Evolutionary conservation across 352 stramenopile genomes (phyloP).

Genomic region (Aphanomyces astaci): DNA sequence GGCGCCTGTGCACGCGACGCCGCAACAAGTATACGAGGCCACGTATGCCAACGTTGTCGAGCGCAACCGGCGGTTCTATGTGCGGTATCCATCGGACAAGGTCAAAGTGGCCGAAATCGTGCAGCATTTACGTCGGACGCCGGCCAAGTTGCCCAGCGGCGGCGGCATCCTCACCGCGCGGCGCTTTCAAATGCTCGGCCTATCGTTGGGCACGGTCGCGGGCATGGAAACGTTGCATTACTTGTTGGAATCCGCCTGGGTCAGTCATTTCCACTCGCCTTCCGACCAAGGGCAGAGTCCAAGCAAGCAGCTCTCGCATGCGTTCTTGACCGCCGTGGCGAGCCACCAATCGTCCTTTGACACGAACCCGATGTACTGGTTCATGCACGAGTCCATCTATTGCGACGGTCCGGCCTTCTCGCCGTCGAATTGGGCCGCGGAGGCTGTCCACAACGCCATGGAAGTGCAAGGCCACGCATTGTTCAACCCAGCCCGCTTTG

Average conservation of each 20-base stretch:
- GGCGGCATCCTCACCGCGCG: conserved; percentile 50
- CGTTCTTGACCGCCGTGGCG: conserved; percentile 54
- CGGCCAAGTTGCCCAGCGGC: conserved; percentile 33
- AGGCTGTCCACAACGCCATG: conserved; percentile 13
- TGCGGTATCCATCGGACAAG: conserved; percentile 59
- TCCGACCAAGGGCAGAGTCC: conserved; percentile 22
- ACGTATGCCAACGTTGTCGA: conserved; percentile 45
- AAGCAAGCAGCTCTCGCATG: conserved; percentile 29
- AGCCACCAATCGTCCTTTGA: conserved; percentile 50
- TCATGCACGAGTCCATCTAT: conserved; percentile 73
- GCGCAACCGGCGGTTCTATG: conserved; percentile 53
- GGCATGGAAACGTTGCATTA: conserved; percentile 50
- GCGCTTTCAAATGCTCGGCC: conserved; percentile 53
- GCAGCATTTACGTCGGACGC: conserved; percentile 27
- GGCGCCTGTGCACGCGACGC: conserved; percentile 42
- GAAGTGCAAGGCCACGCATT: conserved; percentile 25
- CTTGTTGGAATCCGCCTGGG: conserved; percentile 30
- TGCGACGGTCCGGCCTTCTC: conserved; percentile 32
- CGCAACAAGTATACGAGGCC: conserved; percentile 37
- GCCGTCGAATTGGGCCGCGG: conserved; percentile 27
- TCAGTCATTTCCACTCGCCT: conserved; percentile 37
- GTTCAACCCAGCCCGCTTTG: conserved; percentile 39
- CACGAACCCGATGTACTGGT: conserved; percentile 64
- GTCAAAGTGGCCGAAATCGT: conserved; percentile 48
- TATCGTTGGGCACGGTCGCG: conserved; percentile 37